Percentiles rank a stretch among this genome's conserved stretches.
Evolutionary conservation across 306 rosid genomes (phyloP).

Genomic region (Abrus pulchellus): DNA sequence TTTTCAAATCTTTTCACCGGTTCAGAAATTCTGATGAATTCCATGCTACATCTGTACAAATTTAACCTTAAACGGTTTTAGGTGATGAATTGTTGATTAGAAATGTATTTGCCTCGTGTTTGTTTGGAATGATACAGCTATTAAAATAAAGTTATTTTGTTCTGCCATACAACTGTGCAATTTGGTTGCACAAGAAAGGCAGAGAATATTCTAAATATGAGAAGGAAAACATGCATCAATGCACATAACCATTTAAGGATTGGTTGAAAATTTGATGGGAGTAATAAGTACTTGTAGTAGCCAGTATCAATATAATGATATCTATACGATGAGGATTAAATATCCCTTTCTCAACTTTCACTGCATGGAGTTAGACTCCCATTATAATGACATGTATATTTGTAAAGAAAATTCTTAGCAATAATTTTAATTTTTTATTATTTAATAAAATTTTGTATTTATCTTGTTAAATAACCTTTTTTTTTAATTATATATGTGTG

Average conservation of each 20-base stretch:
- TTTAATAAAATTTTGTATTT: neutral
- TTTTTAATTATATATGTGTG: too few relatives aligned
- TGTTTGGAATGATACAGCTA: neutral
- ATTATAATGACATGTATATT: constrained; percentile 31
- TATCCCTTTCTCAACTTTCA: neutral
- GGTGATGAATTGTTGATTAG: neutral
- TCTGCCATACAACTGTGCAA: neutral
- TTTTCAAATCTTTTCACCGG: neutral
- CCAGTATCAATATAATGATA: neutral
- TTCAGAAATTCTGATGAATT: neutral
- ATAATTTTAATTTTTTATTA: neutral
- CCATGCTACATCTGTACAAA: neutral
- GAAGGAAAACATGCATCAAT: constrained; percentile 8
- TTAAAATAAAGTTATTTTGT: neutral
- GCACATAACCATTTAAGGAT: neutral
- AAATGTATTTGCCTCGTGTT: neutral
- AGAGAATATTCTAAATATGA: neutral
- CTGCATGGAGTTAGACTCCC: constrained; percentile 21
- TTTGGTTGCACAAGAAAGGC: constrained; percentile 13
- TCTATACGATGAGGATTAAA: constrained; percentile 11
- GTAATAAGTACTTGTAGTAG: neutral
- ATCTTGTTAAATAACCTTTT: neutral
- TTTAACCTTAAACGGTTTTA: neutral
- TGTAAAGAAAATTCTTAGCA: neutral
- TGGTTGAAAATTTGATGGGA: neutral